phyloP scores from a whole-genome alignment of 805 yeast species.

The Candida khao-thaluensis region DNA sequence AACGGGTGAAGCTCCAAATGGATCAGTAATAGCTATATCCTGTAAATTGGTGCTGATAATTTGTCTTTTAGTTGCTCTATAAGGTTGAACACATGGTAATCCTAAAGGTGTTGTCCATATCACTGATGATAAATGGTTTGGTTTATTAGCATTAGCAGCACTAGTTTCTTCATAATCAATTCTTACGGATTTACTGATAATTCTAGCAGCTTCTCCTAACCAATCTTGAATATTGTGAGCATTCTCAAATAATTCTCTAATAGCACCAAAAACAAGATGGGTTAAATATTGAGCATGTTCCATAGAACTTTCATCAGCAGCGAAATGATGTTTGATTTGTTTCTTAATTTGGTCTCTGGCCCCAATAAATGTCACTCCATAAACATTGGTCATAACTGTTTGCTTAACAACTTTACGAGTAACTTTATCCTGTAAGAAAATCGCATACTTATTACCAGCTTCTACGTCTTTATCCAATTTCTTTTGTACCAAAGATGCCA shows the following conservation, averaged over 20 bases:
- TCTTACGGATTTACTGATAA: conserved; percentile 68
- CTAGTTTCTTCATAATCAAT: conserved; percentile 54
- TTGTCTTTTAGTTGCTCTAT: conserved; percentile 64
- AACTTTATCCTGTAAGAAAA: conserved; percentile 57
- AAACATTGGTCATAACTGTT: conserved; percentile 97
- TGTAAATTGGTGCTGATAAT: conserved; percentile 82
- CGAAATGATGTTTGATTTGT: conserved; percentile 63
- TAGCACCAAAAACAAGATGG: conserved; percentile 72
- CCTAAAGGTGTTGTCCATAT: conserved; percentile 98
- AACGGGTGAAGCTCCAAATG: conserved; percentile 78
- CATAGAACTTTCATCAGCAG: conserved; percentile 26
- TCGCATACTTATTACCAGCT: conserved; percentile 54
- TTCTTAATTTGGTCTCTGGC: conserved; percentile 86
- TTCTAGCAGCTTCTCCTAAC: conserved; percentile 83
- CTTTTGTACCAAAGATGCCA: conserved; percentile 60
- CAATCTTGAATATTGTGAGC: conserved; percentile 97
- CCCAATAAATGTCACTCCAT: conserved; percentile 94
- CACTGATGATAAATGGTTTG: conserved; percentile 77
- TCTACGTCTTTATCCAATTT: conserved; percentile 55
- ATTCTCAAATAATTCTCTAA: conserved; percentile 81
- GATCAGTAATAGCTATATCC: conserved; percentile 83
- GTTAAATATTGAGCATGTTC: conserved; percentile 64
- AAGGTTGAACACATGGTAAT: conserved; percentile 96
- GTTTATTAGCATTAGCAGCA: conserved; percentile 41
- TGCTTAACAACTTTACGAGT: conserved; percentile 91